A percentile compares a stretch with the other conserved stretches of the same genome.
phyloP scores from a whole-genome alignment of 257 asterid genomes.

The Gentiana macrophylla region DNA sequence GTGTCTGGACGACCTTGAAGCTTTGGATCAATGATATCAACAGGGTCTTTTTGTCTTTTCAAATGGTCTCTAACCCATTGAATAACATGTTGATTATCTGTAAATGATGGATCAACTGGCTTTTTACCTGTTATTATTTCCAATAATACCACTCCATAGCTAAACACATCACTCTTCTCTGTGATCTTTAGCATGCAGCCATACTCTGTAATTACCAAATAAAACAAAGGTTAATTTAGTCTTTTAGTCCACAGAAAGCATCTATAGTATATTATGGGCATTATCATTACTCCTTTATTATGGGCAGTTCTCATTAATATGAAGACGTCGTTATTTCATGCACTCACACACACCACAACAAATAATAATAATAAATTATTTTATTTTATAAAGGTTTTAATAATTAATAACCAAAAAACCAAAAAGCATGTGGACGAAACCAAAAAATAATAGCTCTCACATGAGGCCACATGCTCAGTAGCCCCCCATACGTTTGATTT shows the following conservation, averaged over 20 bases:
- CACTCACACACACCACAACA: too few relatives aligned
- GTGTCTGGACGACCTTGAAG: slow-evolving; percentile 68
- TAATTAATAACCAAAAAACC: too few relatives aligned
- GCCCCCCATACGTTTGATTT: neutral
- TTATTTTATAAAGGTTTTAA: too few relatives aligned
- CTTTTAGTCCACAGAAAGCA: too few relatives aligned
- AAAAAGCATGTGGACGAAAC: slow-evolving; percentile 17
- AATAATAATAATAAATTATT: too few relatives aligned
- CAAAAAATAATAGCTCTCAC: slow-evolving; percentile 19
- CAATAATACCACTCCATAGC: slow-evolving; percentile 66
- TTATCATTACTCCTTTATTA: too few relatives aligned
- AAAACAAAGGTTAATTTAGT: neutral
- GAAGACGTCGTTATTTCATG: too few relatives aligned
- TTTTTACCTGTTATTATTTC: slow-evolving; percentile 64
- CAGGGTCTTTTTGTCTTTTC: slow-evolving; percentile 47
- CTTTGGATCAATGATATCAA: slow-evolving; percentile 42
- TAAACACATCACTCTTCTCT: slow-evolving; percentile 65
- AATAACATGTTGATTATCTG: slow-evolving; percentile 56
- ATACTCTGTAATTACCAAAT: slow-evolving; percentile 35
- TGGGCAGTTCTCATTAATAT: too few relatives aligned
- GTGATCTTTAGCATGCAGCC: slow-evolving; percentile 60
- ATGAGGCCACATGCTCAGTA: slow-evolving; percentile 23
- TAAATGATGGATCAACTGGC: slow-evolving; percentile 64
- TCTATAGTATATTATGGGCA: too few relatives aligned
- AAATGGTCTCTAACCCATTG: slow-evolving; percentile 70